These are phyloP conservation scores for Capsicum baccatum DNA, from an alignment of 257 asterid genomes.

Conservation along the genomic window DNA sequence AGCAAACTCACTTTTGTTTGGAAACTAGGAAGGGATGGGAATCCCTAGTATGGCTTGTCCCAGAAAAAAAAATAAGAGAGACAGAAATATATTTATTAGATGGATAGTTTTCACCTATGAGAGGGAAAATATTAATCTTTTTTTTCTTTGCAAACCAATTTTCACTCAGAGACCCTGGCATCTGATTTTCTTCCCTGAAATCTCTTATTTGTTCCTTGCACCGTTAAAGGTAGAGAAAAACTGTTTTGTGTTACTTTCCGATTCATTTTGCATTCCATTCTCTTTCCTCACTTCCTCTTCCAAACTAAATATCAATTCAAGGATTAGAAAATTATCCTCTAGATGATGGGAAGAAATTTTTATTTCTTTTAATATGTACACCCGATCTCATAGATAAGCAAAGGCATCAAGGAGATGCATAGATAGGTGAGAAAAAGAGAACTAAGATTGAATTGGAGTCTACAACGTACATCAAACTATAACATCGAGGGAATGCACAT, in stretches of 20 bases:
- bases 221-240: not conserved
- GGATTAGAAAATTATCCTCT: not conserved
- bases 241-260: not conserved
- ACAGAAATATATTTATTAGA: not conserved
- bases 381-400: not conserved
- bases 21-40: not conserved
- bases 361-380: not conserved
- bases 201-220: not conserved
- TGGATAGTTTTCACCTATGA: not conserved
- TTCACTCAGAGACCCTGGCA: not conserved
- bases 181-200: not conserved
- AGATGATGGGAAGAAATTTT: not conserved
- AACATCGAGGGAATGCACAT: not conserved
- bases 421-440: not conserved
- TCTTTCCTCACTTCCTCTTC: not conserved
- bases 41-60: not conserved
- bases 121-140: not conserved
- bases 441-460: not conserved
- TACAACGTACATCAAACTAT: not conserved
- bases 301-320: not conserved
- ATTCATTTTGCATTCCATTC: not conserved
- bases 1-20: not conserved
- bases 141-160: not conserved
- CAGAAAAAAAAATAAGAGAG: not conserved
- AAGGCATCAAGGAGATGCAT: constrained; percentile 2